Conservation (phyloP, 352 stramenopile species). For the Phytophthora lateralis region DNA sequence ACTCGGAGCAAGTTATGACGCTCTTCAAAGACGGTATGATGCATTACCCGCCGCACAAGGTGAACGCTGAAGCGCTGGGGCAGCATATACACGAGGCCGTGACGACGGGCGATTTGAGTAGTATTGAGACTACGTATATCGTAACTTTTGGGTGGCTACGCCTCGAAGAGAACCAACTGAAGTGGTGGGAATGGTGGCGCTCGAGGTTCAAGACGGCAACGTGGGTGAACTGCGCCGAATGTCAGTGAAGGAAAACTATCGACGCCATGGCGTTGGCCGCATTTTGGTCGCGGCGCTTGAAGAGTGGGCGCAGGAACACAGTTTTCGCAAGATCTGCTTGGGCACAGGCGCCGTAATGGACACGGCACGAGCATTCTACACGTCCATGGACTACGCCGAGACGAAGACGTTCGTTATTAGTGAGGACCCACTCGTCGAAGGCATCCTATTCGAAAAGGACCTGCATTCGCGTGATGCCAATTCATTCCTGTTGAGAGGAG, state of each 20-base stretch:
- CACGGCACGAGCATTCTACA: constrained; percentile 29
- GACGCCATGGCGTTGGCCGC: constrained; percentile 22
- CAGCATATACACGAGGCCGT: constrained; percentile 20
- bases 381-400: constrained; percentile 19
- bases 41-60: constrained; percentile 26
- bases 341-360: constrained; percentile 22
- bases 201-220: constrained; percentile 12
- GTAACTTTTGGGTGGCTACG: constrained; percentile 36
- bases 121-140: constrained; percentile 25
- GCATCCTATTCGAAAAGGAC: constrained; percentile 31
- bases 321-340: constrained; percentile 26
- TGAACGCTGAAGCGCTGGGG: constrained; percentile 14
- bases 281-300: constrained; percentile 20
- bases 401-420: constrained; percentile 23
- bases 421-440: constrained; percentile 28
- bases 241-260: constrained; percentile 29
- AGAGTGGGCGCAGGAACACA: constrained; percentile 16
- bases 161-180: constrained; percentile 1
- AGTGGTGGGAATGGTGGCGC: constrained; percentile 28
- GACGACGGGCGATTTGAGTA: constrained; percentile 22
- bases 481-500: neutral
- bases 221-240: constrained; percentile 29
- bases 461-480: constrained; percentile 1
- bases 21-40: constrained; percentile 32
- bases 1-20: constrained; percentile 22